Conservation (phyloP, 495 filamentous ascomycete genomes). For the Podospora bellae-mahoneyi region DNA sequence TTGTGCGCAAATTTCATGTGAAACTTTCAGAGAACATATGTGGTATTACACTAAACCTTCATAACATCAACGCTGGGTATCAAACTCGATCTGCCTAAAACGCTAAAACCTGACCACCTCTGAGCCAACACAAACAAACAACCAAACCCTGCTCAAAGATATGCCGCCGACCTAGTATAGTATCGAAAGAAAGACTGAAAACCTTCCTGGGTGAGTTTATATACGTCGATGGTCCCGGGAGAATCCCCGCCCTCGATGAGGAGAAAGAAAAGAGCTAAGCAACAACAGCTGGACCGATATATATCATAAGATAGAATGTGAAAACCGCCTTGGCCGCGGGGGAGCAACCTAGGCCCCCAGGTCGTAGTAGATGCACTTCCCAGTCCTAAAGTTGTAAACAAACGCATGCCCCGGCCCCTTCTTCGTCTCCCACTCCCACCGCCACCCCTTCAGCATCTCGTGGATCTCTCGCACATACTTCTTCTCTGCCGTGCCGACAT, state of each 20-base stretch:
- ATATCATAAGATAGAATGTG: neutral
- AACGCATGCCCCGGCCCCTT: constrained; percentile 61
- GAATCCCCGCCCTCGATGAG: too few relatives aligned
- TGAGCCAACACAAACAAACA: neutral
- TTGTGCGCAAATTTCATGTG: neutral
- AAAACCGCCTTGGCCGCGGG: constrained; percentile 26
- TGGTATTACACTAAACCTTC: neutral
- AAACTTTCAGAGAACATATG: neutral
- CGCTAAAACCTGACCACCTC: neutral
- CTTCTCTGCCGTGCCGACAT: constrained; percentile 69
- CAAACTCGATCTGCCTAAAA: neutral
- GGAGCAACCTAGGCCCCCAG: constrained; percentile 46
- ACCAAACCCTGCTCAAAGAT: neutral
- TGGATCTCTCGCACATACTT: constrained; percentile 86
- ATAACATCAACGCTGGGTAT: neutral
- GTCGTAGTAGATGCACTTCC: constrained; percentile 72
- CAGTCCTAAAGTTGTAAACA: constrained; percentile 77
- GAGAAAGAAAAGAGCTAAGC: too few relatives aligned
- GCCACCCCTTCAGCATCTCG: constrained; percentile 62
- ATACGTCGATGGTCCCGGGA: neutral
- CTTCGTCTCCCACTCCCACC: constrained; percentile 55
- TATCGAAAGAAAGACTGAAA: neutral
- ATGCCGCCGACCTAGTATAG: neutral
- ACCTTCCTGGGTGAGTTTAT: neutral
- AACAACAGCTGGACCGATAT: neutral